Conservation (phyloP, 1,284 basidiomycete species). For the Stygiomarasmius scandens region DNA sequence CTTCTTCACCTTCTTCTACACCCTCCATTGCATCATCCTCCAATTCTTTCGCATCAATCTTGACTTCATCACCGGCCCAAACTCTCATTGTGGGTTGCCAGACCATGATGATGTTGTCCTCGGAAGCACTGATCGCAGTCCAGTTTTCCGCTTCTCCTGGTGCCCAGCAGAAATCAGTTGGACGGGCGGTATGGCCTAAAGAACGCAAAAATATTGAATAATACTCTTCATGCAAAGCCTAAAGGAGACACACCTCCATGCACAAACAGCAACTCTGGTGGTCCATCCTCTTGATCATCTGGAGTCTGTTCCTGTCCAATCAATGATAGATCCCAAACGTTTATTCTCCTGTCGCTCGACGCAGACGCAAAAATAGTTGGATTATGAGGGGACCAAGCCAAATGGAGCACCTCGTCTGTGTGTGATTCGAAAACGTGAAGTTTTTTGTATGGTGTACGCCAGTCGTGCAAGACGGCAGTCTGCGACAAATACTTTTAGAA, state of each 20-base stretch:
- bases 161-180: conserved; percentile 86
- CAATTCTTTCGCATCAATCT: conserved; percentile 76
- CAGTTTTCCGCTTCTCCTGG: conserved; percentile 75
- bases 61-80: conserved; percentile 83
- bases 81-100: conserved; percentile 89
- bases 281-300: conserved; percentile 97
- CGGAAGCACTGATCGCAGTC: conserved; percentile 78
- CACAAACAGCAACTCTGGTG: conserved; percentile 91
- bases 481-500: conserved; percentile 33
- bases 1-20: conserved; percentile 47
- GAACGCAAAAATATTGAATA: conserved; percentile 9
- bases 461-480: conserved; percentile 91
- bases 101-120: conserved; percentile 87
- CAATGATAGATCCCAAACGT: conserved; percentile 92
- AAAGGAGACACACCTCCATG: conserved; percentile 72
- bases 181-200: conserved; percentile 76
- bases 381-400: conserved; percentile 95
- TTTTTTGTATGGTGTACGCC: conserved; percentile 78
- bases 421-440: conserved; percentile 94
- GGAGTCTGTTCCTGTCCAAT: conserved; percentile 97
- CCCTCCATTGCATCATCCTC: conserved; percentile 79
- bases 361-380: conserved; percentile 91
- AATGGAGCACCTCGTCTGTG: conserved; percentile 91
- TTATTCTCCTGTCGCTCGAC: conserved; percentile 89
- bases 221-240: no score